Evolutionary conservation across 2,329 filamentous ascomycete genomes (phyloP), one percentile per base, ranked within the genome.

Genomic region (Microdochium paspali): DNA sequence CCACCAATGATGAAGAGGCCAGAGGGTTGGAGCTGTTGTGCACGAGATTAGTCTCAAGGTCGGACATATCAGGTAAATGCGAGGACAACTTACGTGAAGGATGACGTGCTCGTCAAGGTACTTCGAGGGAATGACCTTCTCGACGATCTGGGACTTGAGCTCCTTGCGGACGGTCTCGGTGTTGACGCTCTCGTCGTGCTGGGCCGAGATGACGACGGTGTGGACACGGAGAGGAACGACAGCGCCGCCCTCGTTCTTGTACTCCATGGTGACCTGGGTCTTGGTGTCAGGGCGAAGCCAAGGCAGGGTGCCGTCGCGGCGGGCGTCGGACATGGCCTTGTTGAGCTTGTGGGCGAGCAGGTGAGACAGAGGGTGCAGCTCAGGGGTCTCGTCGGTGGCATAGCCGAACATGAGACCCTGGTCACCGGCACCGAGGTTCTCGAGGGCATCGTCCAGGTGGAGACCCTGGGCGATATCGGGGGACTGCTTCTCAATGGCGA

Each of bases 351-450:
- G 93, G 64, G 93, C 86, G 65, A 97, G 83, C 63, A 91, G 81
- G 60, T 97, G 80, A 63, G 91, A 97, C 64, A 98, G 79, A 58
- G 93, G 93, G 68, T 97, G 87, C 61, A 95, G 82, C 77, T 98
- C 93, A 53, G 91, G 90, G 62, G 93, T 97, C 82, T 98, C 93
- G 65, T 98, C 93, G 63, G 93, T 95, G 70, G 93, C 93, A 80
- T 98, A 98, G 63, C 93, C 93, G 73, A 98, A 98, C 93, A 98
- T 98, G 80, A 98, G 96, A 79, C 93, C 93, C 80, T 98, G 93
- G 74, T 98, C 93, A 85, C 93, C 93, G 54, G 93, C 93, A 72
- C 93, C 93, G 56, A 98, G 85, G 75, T 95, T 85, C 83, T 98
- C 93, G 45, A 98, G 85, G 58, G 89, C 90, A 78, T 96, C 81